phyloP scores from a whole-genome alignment of 805 yeast genomes.

The Suhomyces prunicola region DNA sequence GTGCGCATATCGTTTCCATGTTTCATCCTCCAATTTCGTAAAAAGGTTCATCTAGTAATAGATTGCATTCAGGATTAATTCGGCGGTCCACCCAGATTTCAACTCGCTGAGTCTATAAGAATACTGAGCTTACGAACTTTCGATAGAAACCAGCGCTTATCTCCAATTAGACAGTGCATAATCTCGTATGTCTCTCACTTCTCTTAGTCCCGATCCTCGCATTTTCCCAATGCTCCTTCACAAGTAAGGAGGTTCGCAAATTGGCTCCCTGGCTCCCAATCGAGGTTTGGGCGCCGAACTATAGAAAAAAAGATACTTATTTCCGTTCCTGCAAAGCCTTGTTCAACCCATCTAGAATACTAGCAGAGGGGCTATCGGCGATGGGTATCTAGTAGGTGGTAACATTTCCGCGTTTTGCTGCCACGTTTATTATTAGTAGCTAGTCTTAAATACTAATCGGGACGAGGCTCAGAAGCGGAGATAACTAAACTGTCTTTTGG shows the following conservation, averaged over 20 bases:
- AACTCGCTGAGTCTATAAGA: neutral
- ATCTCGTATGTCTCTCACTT: neutral
- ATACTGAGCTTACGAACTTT: neutral
- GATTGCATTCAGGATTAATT: neutral
- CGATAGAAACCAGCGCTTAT: neutral
- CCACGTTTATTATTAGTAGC: neutral
- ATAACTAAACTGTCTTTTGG: neutral
- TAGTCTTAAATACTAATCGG: neutral
- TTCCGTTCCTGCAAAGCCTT: neutral
- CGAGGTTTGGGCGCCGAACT: neutral
- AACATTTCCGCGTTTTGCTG: neutral
- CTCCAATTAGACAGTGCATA: neutral
- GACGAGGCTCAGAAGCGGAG: neutral
- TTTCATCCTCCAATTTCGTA: neutral
- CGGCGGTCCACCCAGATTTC: neutral
- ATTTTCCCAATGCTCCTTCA: neutral
- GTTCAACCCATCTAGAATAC: neutral
- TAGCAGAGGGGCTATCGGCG: neutral
- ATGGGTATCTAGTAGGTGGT: neutral
- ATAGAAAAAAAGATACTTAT: neutral
- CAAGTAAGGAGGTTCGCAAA: neutral
- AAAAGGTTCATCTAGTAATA: neutral
- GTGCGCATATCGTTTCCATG: neutral
- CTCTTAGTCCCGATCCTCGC: neutral
- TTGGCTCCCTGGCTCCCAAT: neutral